Base-by-base conservation (phyloP, 1,139 yeast genomes). In the Suhomyces kunorum region DNA sequence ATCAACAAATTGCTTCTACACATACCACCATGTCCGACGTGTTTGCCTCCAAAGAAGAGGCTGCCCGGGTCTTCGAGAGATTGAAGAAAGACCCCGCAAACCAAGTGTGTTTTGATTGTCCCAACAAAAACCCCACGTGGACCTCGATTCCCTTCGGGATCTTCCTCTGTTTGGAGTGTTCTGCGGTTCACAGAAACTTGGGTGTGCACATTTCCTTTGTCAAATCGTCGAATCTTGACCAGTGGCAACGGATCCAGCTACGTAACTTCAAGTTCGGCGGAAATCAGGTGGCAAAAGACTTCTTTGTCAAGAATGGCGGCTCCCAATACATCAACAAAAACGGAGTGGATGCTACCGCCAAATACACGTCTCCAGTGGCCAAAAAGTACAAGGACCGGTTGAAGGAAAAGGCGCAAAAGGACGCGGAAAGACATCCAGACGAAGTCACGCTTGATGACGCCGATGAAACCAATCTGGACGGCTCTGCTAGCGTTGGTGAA, bases 211-310 rank as follows among this genome's bases (percentile, higher is more conserved):
- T 73, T 46, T 63, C 77, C 34, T 73, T 73, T 54, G 98, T 92
- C 35, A 87, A 90, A 59, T 87, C 96, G 26, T 82, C 95, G 31
- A 88, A 87, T 47, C 76, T 92, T 74, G 98, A 92, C 64, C 67
- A 76, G 43, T 92, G 98, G 96, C 87, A 90, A 40, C 76, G 89
- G 48, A 82, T 81, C 51, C 96, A 92, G 63, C 71, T 92, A 60
- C 77, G 96, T 57, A 81, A 88, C 59, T 88, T 92, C 78, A 89
- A 90, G 59, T 79, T 85, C 45, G 98, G 98, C 40, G 98, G 98
- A 14, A 92, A 92, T 63, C 83, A 83, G 54, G 77, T 76, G 34
- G 96, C 96, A 32, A 81, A 82, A 50, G 96, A 87, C 43, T 92
- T 80, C 56, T 86, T 86, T 61, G 63, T 78, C 52, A 87, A 87